Evolutionary conservation across 441 rosid genomes (phyloP).

Genomic region (Croton laevigatus): DNA sequence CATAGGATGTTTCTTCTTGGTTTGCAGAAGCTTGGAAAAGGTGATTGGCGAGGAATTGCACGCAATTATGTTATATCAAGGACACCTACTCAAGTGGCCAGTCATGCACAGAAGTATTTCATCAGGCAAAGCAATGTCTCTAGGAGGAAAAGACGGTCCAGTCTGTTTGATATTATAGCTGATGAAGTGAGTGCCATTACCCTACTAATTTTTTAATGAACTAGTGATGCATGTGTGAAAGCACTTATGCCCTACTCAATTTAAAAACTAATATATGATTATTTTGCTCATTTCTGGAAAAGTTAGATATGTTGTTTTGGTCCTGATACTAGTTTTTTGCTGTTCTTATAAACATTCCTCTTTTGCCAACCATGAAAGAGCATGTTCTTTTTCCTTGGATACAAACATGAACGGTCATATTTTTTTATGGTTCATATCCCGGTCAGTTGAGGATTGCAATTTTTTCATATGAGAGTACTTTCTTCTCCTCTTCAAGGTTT

Average conservation of each 20-base stretch:
- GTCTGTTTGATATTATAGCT: constrained; percentile 87
- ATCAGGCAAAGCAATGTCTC: constrained; percentile 63
- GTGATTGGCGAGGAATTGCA: constrained; percentile 97
- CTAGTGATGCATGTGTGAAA: not conserved
- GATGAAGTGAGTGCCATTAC: constrained; percentile 54
- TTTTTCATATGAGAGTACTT: not conserved
- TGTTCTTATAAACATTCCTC: not conserved
- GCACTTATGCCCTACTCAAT: not conserved
- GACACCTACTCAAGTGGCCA: constrained; percentile 97
- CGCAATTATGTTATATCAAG: constrained; percentile 72
- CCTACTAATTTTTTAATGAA: not conserved
- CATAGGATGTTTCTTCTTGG: constrained; percentile 85
- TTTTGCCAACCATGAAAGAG: not conserved
- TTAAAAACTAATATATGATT: not conserved
- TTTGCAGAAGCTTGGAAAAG: constrained; percentile 87
- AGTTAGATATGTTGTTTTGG: not conserved
- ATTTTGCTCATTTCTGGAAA: not conserved
- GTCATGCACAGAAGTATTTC: constrained; percentile 97
- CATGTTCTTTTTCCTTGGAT: not conserved
- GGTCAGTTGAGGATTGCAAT: not conserved
- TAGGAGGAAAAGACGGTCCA: constrained; percentile 86
- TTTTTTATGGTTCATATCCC: not conserved
- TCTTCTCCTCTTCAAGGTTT: not conserved
- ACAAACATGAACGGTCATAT: not conserved
- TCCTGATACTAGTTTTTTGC: not conserved